Conservation (phyloP, 2,329 filamentous ascomycete genomes). For the Emmonsiellopsis sp. region DNA sequence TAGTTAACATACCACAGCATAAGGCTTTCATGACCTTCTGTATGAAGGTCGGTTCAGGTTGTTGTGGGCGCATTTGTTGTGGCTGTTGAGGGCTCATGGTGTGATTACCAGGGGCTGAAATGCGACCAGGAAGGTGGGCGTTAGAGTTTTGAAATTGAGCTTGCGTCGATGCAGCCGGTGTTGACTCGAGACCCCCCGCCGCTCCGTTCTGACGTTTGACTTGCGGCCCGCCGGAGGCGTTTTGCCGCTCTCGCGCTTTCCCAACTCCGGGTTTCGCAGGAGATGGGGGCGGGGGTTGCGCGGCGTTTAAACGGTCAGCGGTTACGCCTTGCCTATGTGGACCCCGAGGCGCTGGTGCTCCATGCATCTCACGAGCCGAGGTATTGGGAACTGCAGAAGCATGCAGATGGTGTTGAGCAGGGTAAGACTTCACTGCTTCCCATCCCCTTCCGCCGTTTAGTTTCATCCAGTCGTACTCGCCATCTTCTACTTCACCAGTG, state of each 20-base stretch:
- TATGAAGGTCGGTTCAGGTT: conserved; percentile 69
- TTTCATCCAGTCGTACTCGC: conserved; percentile 99
- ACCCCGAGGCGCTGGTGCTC: conserved; percentile 53
- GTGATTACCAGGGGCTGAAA: conserved; percentile 47
- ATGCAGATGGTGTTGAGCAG: conserved; percentile 65
- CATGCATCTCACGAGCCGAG: conserved; percentile 76
- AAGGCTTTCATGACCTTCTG: conserved; percentile 89
- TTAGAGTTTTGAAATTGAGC: conserved; percentile 95
- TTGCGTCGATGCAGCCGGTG: conserved; percentile 80
- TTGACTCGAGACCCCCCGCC: conserved; percentile 49
- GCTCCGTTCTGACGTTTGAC: conserved; percentile 61
- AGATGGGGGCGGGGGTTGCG: conserved; percentile 79
- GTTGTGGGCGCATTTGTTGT: conserved; percentile 38
- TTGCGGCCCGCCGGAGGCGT: conserved; percentile 62
- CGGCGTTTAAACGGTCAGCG: conserved; percentile 84
- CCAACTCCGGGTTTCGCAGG: conserved; percentile 68
- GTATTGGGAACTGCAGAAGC: conserved; percentile 73
- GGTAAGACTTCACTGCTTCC: conserved; percentile 67
- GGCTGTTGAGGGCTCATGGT: conserved; percentile 49
- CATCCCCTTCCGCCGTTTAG: conserved; percentile 86
- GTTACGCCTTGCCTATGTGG: conserved; percentile 57
- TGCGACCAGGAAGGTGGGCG: conserved; percentile 63
- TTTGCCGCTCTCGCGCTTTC: conserved; percentile 65
- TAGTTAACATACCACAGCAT: conserved; percentile 63
- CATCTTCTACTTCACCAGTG: conserved; percentile 88